A percentile compares a stretch with the other conserved stretches of the same genome.
Conservation (phyloP, 1,284 basidiomycete species). For the Cutaneotrichosporon sp. region DNA sequence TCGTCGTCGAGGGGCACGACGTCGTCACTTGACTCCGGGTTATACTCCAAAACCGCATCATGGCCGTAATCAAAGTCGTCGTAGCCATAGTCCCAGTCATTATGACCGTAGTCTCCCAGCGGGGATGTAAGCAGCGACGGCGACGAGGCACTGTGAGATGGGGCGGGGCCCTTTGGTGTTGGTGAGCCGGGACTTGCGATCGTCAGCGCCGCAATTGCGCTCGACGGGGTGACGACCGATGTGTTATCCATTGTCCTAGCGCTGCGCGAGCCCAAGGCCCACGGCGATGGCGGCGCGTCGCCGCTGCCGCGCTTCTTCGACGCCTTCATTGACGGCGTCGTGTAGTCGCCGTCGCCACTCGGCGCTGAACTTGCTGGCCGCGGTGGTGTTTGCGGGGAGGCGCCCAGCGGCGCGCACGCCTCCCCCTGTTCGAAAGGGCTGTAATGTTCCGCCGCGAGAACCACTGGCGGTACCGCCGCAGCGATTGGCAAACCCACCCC, state of each 20-base stretch:
- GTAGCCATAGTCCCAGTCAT: too few relatives aligned
- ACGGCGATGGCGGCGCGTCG: constrained; percentile 13
- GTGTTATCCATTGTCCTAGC: not conserved
- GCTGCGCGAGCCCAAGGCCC: constrained; percentile 1
- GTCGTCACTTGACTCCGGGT: not conserved
- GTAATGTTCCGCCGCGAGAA: too few relatives aligned
- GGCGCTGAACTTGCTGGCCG: not conserved
- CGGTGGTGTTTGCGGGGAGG: constrained; percentile 18
- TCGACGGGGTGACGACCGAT: constrained; percentile 1
- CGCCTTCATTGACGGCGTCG: not conserved
- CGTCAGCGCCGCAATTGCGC: constrained; percentile 3
- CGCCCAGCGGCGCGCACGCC: constrained; percentile 32
- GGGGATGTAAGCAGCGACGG: too few relatives aligned
- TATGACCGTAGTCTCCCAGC: too few relatives aligned
- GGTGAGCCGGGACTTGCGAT: constrained; percentile 2
- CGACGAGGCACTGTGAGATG: too few relatives aligned
- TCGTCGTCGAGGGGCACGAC: too few relatives aligned
- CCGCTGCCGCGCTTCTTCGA: constrained; percentile 1
- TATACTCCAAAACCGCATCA: not conserved
- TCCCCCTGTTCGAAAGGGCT: constrained; percentile 37
- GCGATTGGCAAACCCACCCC: not conserved
- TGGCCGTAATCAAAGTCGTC: not conserved
- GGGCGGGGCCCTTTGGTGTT: too few relatives aligned
- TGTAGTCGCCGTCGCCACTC: constrained; percentile 1
- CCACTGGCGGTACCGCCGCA: too few relatives aligned